Percentiles rank a stretch among this genome's conserved stretches.
Evolutionary conservation across 208 protist species (phyloP).

Genomic region (Crithidia bombi): DNA sequence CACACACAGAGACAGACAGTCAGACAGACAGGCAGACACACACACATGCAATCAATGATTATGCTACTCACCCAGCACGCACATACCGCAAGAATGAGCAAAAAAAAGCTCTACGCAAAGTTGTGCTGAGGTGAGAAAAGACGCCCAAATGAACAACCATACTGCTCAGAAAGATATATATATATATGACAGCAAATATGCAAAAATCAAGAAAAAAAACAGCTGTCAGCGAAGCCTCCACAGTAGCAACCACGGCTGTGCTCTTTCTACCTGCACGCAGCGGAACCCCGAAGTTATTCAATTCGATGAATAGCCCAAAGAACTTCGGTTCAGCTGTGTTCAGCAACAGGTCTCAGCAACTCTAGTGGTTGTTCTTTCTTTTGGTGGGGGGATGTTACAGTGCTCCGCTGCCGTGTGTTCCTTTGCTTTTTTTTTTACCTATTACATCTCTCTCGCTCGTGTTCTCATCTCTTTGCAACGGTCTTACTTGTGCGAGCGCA

Average conservation of each 20-base stretch:
- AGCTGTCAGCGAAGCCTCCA: no score
- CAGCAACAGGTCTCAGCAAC: no score
- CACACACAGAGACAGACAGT: not conserved
- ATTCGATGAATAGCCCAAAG: slow-evolving; percentile 16
- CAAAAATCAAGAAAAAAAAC: slow-evolving; percentile 14
- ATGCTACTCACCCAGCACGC: not conserved
- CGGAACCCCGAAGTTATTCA: slow-evolving; percentile 4
- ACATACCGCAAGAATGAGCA: not conserved
- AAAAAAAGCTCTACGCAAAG: no score
- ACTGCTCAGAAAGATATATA: no score
- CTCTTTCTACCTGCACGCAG: not conserved
- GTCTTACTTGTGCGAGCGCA: slow-evolving; percentile 79
- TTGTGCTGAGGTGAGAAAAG: no score
- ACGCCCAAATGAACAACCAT: no score
- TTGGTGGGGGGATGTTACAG: no score
- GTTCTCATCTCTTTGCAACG: not conserved
- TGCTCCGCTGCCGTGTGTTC: no score
- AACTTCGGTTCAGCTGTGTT: not conserved
- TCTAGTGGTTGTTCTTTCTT: no score
- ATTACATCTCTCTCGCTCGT: not conserved
- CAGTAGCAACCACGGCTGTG: not conserved
- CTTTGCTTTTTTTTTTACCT: slow-evolving; percentile 16
- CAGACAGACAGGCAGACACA: slow-evolving; percentile 12
- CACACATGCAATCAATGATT: not conserved
- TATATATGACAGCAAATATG: no score